A percentile compares a stretch with the other conserved stretches of the same genome.
phyloP scores from a whole-genome alignment of 2,329 filamentous ascomycete genomes.

The Aspergillus latus region DNA sequence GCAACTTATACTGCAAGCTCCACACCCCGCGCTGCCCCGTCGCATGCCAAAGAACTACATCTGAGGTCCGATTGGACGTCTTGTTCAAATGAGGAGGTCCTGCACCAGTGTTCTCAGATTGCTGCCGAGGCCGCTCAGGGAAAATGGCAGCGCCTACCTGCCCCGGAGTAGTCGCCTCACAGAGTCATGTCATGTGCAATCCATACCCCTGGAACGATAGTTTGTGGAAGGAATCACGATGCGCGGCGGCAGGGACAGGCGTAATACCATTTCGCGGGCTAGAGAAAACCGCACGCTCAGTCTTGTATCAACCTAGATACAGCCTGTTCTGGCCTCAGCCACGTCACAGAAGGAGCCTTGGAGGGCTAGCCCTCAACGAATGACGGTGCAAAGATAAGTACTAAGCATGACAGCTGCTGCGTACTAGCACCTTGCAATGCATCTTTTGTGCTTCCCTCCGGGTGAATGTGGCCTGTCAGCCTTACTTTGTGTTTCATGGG shows the following conservation, averaged over 20 bases:
- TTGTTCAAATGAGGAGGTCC: slow-evolving; percentile 7
- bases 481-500: slow-evolving; percentile 8
- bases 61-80: slow-evolving; percentile 16
- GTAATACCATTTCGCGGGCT: background rate
- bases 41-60: slow-evolving; percentile 7
- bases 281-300: background rate
- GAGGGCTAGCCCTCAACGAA: slow-evolving; percentile 8
- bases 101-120: slow-evolving; percentile 5
- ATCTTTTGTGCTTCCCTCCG: slow-evolving; percentile 6
- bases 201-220: background rate
- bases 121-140: background rate
- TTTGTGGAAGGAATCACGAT: background rate
- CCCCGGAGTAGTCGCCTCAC: background rate
- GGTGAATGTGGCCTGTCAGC: background rate
- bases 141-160: background rate
- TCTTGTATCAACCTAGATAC: background rate
- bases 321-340: slow-evolving; percentile 11
- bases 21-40: slow-evolving; percentile 13
- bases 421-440: slow-evolving; percentile 16
- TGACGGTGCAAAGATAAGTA: slow-evolving; percentile 6
- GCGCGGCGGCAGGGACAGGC: background rate
- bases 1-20: slow-evolving; percentile 5
- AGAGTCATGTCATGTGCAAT: background rate
- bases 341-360: slow-evolving; percentile 14
- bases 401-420: slow-evolving; percentile 15